phyloP scores from a whole-genome alignment of 2,329 filamentous ascomycete genomes.

The Exophiala mesophila region DNA sequence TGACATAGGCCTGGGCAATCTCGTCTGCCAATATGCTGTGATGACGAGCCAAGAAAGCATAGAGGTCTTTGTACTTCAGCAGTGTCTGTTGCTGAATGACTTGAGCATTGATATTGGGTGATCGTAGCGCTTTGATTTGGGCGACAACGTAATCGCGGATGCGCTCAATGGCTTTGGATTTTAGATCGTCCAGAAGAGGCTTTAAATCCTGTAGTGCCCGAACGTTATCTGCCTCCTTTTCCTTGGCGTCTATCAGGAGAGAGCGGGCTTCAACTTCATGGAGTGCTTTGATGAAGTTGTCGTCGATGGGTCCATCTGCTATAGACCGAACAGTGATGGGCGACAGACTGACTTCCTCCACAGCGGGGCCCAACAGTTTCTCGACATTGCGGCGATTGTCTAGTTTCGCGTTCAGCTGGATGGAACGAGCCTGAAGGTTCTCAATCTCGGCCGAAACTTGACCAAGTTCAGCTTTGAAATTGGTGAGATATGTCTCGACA shows the following conservation, averaged over 20 bases:
- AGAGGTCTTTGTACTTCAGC: slow-evolving; percentile 81
- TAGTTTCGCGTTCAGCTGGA: slow-evolving; percentile 73
- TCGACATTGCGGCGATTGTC: slow-evolving; percentile 88
- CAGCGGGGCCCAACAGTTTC: slow-evolving; percentile 76
- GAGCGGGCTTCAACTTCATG: slow-evolving; percentile 78
- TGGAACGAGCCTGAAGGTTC: slow-evolving; percentile 79
- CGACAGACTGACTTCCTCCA: slow-evolving; percentile 87
- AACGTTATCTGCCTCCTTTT: slow-evolving; percentile 56
- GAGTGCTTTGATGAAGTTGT: slow-evolving; percentile 77
- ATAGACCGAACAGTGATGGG: slow-evolving; percentile 80
- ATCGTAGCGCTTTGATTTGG: slow-evolving; percentile 89
- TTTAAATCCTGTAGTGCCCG: slow-evolving; percentile 80
- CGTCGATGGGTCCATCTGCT: slow-evolving; percentile 81
- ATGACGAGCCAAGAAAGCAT: slow-evolving; percentile 74
- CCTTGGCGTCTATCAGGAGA: slow-evolving; percentile 63
- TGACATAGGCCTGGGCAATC: slow-evolving; percentile 88
- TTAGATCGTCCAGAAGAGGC: slow-evolving; percentile 78
- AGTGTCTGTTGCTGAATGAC: slow-evolving; percentile 94
- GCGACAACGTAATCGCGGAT: slow-evolving; percentile 92
- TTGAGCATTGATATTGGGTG: slow-evolving; percentile 94
- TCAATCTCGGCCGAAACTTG: slow-evolving; percentile 94
- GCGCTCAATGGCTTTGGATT: slow-evolving; percentile 74
- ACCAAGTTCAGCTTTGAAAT: slow-evolving; percentile 89
- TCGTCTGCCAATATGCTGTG: slow-evolving; percentile 81
- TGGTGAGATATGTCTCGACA: slow-evolving; percentile 85